Evolutionary conservation across 2,329 filamentous ascomycete species (phyloP).

Genomic region (Microascus cirrosus): DNA sequence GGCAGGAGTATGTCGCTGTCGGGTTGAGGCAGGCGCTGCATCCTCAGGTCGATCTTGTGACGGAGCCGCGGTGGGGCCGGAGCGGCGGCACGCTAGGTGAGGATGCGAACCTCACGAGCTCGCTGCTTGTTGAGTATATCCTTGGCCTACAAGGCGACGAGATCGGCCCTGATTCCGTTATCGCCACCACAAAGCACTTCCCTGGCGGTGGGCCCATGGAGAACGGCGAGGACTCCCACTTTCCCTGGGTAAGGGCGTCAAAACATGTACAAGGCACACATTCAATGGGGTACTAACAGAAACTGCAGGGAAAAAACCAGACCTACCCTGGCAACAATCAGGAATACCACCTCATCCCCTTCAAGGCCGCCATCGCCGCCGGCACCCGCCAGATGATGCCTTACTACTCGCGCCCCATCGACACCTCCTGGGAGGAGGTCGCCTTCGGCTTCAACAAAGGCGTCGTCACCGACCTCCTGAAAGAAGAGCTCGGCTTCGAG

Average conservation of each 20-base stretch:
- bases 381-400: conserved; percentile 40
- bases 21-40: conserved; percentile 34
- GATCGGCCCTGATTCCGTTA: conserved; percentile 30
- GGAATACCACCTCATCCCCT: conserved; percentile 37
- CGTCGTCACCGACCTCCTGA: conserved; percentile 36
- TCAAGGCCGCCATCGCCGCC: conserved; percentile 17
- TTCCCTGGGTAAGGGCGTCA: conserved; percentile 13
- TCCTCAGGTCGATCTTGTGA: conserved; percentile 38
- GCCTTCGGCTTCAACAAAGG: conserved; percentile 39
- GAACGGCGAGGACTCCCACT: conserved; percentile 40
- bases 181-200: conserved; percentile 41
- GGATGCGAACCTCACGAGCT: conserved; percentile 27
- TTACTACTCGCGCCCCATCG: conserved; percentile 35
- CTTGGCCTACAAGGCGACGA: conserved; percentile 32
- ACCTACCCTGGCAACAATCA: conserved; percentile 38
- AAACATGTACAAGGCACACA: background rate
- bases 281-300: background rate
- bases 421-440: conserved; percentile 31
- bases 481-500: conserved; percentile 33
- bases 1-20: conserved; percentile 31
- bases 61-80: conserved; percentile 38
- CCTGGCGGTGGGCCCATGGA: conserved; percentile 36
- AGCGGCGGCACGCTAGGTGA: conserved; percentile 34
- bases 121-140: conserved; percentile 29
- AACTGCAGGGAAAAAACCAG: conserved; percentile 33